A percentile compares a stretch with the other conserved stretches of the same genome.
Evolutionary conservation across 805 yeast species (phyloP).

Genomic region (Helenozyma rhizophorensis): DNA sequence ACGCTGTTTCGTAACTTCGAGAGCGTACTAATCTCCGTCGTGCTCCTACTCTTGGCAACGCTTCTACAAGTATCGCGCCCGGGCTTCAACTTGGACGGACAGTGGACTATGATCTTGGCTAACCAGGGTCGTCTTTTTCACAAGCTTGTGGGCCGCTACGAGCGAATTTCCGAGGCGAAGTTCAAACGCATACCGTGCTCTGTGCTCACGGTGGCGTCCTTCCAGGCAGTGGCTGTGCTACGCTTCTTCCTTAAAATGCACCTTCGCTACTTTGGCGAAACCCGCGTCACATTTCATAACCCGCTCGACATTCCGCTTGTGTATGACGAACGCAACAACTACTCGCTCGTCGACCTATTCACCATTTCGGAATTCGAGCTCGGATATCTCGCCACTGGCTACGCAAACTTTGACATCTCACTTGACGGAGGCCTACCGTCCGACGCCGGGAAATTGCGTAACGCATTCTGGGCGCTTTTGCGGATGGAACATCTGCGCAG

Average conservation of each 20-base stretch:
- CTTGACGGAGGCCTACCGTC: too few relatives aligned
- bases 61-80: conserved; percentile 11
- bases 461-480: conserved; percentile 28
- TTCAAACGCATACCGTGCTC: conserved; percentile 4
- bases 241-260: conserved; percentile 11
- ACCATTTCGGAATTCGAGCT: conserved; percentile 24
- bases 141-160: conserved; percentile 21
- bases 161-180: conserved; percentile 10
- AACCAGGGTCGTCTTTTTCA: conserved; percentile 32
- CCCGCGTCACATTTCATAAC: background rate
- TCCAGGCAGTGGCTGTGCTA: conserved; percentile 13
- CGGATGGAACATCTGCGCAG: conserved; percentile 12
- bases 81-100: conserved; percentile 7
- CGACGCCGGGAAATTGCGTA: conserved; percentile 27
- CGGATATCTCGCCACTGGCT: conserved; percentile 16
- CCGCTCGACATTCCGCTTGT: conserved; percentile 1
- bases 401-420: conserved; percentile 19
- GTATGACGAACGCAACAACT: background rate
- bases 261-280: conserved; percentile 5
- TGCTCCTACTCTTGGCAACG: conserved; percentile 22
- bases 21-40: conserved; percentile 27
- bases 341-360: conserved; percentile 6
- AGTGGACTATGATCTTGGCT: conserved; percentile 17
- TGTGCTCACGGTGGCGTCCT: conserved; percentile 9
- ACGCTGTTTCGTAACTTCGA: conserved; percentile 21